Base-by-base conservation (phyloP, 2,329 filamentous ascomycete genomes). In the Diplodia sapinea region DNA sequence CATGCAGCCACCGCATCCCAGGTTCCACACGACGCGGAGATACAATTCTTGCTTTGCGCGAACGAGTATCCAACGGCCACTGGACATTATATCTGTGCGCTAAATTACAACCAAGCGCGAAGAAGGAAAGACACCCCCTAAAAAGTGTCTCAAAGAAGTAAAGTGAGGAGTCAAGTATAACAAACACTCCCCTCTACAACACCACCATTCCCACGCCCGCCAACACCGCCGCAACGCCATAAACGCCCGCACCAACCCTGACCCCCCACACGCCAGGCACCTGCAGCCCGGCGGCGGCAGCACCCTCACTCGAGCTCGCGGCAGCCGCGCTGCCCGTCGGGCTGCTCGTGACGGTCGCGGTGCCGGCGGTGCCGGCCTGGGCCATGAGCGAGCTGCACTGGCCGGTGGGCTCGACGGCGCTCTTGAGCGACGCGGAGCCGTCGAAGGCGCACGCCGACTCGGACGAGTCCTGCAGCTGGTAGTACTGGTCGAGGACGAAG, bases 401-500 rank as follows among this genome's bases (percentile, higher is more conserved):
- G 36, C 81, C 80, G 29, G 75, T 75, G 13, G 84, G 79, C 43
- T 82, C 81, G 56, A 80, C 74, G 57, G 83, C 76, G 61, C 82
- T 74, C 78, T 85, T 85, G 66, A 85, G 82, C 67, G 82, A 81
- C 57, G 89, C 91, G 72, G 88, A 81, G 72, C 91, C 90, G 68
- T 85, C 81, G 80, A 94, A 94, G 83, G 88, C 83, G 78, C 92
- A 96, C 38, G 91, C 89, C 65, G 81, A 80, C 29, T 81, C 76
- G 59, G 80, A 79, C 70, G 83, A 82, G 72, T 84, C 81, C 74
- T 89, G 83, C 71, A 78, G 79, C 72, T 83, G 76, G 83, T 91
- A 92, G 84, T 94, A 94, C 72, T 87, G 80, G 82, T 94, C 88
- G 71, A 94, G 86, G 59, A 88, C 90, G 77, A 87, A 93, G 68